phyloP scores from a whole-genome alignment of 805 yeast species.

The Candida odintsovae region DNA sequence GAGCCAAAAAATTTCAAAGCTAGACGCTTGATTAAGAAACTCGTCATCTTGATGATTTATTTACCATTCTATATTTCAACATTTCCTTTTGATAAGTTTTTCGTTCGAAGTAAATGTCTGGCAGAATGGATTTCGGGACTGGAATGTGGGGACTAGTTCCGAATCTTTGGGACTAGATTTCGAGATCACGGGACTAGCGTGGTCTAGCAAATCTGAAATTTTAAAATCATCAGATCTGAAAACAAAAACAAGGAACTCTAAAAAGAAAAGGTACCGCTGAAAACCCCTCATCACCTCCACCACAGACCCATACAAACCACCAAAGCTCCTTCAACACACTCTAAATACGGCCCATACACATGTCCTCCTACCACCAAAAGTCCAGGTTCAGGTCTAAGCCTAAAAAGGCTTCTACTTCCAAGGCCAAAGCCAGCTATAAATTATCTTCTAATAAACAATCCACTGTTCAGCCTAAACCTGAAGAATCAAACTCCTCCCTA shows the following conservation, averaged over 20 bases:
- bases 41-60: too few species aligned
- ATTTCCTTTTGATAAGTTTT: too few species aligned
- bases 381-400: background rate
- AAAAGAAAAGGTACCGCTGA: background rate
- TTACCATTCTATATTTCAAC: too few species aligned
- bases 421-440: background rate
- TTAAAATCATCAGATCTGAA: background rate
- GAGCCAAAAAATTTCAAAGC: too few species aligned
- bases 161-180: too few species aligned
- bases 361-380: background rate
- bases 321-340: too few species aligned
- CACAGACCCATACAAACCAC: background rate
- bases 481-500: background rate
- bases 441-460: background rate
- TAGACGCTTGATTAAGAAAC: too few species aligned
- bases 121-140: too few species aligned
- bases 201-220: background rate
- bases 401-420: background rate
- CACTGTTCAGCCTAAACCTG: background rate
- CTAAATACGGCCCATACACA: too few species aligned
- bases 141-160: too few species aligned
- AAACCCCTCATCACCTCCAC: background rate
- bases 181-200: too few species aligned
- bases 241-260: background rate
- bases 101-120: too few species aligned